Conservation (phyloP, 352 stramenopile genomes). For the Globisporangium acanthophoron region DNA sequence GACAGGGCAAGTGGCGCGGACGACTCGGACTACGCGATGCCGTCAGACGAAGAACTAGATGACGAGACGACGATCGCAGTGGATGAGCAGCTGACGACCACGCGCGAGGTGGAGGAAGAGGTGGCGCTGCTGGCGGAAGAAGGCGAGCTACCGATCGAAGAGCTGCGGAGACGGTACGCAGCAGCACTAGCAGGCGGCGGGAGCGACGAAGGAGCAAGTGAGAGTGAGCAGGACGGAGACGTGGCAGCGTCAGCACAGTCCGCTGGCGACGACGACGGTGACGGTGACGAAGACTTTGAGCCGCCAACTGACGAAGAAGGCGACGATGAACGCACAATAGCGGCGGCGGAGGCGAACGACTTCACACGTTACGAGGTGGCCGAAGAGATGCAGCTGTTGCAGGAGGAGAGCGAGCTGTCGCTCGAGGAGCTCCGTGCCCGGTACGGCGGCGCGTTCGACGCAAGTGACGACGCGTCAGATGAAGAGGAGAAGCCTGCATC, state of each 20-base stretch:
- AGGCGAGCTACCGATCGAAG: slow-evolving; percentile 90
- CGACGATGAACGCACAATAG: slow-evolving; percentile 91
- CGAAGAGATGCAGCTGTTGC: slow-evolving; percentile 85
- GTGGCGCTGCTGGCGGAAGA: slow-evolving; percentile 86
- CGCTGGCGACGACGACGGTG: background rate
- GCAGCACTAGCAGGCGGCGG: slow-evolving; percentile 9
- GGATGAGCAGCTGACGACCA: slow-evolving; percentile 53
- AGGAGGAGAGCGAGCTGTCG: slow-evolving; percentile 90
- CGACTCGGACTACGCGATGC: slow-evolving; percentile 33
- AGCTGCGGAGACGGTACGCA: slow-evolving; percentile 49
- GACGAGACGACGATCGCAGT: slow-evolving; percentile 88
- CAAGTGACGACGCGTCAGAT: slow-evolving; percentile 31
- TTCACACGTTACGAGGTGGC: slow-evolving; percentile 33
- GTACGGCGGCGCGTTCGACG: slow-evolving; percentile 28
- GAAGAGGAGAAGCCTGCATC: background rate
- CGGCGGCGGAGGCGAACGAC: slow-evolving; percentile 70
- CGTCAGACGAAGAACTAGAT: slow-evolving; percentile 39
- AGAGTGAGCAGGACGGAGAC: slow-evolving; percentile 12
- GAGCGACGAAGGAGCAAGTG: slow-evolving; percentile 8
- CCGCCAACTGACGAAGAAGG: slow-evolving; percentile 30
- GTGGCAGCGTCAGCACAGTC: background rate
- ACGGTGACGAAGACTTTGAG: slow-evolving; percentile 26
- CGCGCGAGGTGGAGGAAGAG: slow-evolving; percentile 59
- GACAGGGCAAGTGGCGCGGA: slow-evolving; percentile 7
- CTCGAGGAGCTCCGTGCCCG: slow-evolving; percentile 78